Evolutionary conservation across 805 yeast genomes (phyloP).

Genomic region (Wickerhamiella sergipiensis): DNA sequence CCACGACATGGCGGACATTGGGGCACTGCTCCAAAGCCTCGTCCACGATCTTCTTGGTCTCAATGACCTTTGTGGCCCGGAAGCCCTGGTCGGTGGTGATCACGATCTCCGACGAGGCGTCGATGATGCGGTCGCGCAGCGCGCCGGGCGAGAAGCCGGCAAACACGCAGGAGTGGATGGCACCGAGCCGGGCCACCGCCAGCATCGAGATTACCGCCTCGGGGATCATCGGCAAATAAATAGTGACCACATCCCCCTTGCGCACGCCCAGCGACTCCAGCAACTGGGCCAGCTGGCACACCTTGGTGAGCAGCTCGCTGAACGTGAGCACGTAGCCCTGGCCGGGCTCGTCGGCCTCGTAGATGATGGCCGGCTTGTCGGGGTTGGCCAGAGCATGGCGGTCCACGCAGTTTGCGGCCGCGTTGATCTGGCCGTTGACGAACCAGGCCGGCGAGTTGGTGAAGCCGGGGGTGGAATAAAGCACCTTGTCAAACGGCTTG

Average conservation of each 20-base stretch:
- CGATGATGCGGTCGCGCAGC: constrained; percentile 75
- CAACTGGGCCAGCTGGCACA: constrained; percentile 75
- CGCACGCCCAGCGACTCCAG: constrained; percentile 72
- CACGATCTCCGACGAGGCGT: constrained; percentile 73
- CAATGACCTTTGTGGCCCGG: constrained; percentile 77
- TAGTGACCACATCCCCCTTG: constrained; percentile 94
- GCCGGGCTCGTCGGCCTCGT: constrained; percentile 84
- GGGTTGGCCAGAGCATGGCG: constrained; percentile 87
- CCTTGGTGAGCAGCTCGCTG: constrained; percentile 74
- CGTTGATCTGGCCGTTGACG: constrained; percentile 83
- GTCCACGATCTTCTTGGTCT: constrained; percentile 88
- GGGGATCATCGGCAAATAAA: constrained; percentile 95
- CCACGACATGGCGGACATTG: constrained; percentile 67
- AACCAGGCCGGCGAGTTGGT: constrained; percentile 65
- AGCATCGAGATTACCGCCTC: constrained; percentile 90
- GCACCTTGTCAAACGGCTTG: constrained; percentile 51
- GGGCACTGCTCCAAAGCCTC: constrained; percentile 71
- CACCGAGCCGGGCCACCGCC: constrained; percentile 89
- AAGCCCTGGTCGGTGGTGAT: constrained; percentile 92
- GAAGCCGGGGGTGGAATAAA: constrained; percentile 11
- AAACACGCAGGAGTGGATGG: constrained; percentile 88
- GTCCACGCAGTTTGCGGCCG: constrained; percentile 87
- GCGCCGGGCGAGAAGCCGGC: constrained; percentile 95
- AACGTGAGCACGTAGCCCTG: constrained; percentile 66
- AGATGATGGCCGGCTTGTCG: constrained; percentile 51